Evolutionary conservation across 2,329 filamentous ascomycete species (phyloP), one percentile per base, ranked within the genome.

Genomic region (Botryosphaeria dothidea): DNA sequence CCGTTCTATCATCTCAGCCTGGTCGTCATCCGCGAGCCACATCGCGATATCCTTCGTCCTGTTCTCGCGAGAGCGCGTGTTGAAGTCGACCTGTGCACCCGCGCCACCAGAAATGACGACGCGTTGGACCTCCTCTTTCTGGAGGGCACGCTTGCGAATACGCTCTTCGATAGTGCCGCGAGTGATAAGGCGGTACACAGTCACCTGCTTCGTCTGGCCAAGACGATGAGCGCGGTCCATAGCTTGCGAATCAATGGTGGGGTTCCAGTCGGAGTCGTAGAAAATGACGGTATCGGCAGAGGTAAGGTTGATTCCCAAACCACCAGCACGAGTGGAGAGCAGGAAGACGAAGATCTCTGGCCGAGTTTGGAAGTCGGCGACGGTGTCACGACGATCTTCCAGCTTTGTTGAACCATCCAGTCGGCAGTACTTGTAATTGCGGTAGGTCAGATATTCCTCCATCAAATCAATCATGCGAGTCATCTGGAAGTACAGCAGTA

Each of bases 211-310:
- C 2, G 94, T 98, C 79, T 99, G 94, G 57, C 95, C 95, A 38
- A 99, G 87, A 86, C 95, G 92, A 87, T 99, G 95, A 13, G 95
- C 95, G 78, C 95, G 91, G 79, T 99, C 95, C 95, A 98, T 98
- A 79, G 95, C 95, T 78, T 99, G 95, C 62, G 92, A 96, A 77
- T 99, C 95, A 73, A 98, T 98, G 3, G 95, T 98, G 0, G 95
- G 95, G 77, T 99, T 99, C 95, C 95, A 99, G 78, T 99, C 95
- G 11, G 92, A 96, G 77, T 99, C 95, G 84, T 99, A 99, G 82
- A 99, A 99, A 79, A 99, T 98, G 80, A 99, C 95, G 0, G 95
- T 99, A 77, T 99, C 95, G 21, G 95, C 95, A 61, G 92, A 90
- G 5, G 95, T 98, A 70, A 99, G 83, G 75, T 99, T 99, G 84